These are phyloP conservation scores for Breynia disticha DNA, from an alignment of 441 rosid genomes.

Conservation along the genomic window DNA sequence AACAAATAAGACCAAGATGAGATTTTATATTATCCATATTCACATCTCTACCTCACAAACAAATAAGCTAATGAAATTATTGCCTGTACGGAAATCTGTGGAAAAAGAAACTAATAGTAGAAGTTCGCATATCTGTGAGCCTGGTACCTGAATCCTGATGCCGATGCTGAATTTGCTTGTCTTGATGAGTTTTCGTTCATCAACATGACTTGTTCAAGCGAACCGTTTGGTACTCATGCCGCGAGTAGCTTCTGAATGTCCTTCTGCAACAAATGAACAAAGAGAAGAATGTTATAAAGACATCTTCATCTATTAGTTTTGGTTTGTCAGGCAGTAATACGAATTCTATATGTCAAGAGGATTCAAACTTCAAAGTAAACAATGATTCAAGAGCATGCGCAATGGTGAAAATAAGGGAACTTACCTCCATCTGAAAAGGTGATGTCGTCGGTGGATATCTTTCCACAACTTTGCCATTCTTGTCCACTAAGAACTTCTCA, in stretches of 20 bases:
- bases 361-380: not conserved
- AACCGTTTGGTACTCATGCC: constrained; percentile 17
- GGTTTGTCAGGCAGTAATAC: not conserved
- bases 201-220: not conserved
- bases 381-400: constrained; percentile 2
- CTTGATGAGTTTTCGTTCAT: not conserved
- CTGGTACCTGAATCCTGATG: constrained; percentile 5
- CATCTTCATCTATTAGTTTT: not conserved
- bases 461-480: constrained; percentile 69
- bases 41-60: not conserved
- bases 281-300: too few relatives aligned
- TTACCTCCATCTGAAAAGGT: constrained; percentile 73
- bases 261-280: constrained; percentile 34
- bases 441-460: constrained; percentile 76
- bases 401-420: not conserved
- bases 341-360: not conserved
- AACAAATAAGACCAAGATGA: not conserved
- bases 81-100: too few relatives aligned
- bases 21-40: not conserved
- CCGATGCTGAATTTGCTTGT: not conserved
- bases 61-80: too few relatives aligned
- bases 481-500: constrained; percentile 72
- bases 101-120: too few relatives aligned
- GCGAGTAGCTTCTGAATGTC: constrained; percentile 62
- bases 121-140: constrained; percentile 2